Evolutionary conservation across 208 protist species (phyloP).

Genomic region (Leishmania martiniquensis): DNA sequence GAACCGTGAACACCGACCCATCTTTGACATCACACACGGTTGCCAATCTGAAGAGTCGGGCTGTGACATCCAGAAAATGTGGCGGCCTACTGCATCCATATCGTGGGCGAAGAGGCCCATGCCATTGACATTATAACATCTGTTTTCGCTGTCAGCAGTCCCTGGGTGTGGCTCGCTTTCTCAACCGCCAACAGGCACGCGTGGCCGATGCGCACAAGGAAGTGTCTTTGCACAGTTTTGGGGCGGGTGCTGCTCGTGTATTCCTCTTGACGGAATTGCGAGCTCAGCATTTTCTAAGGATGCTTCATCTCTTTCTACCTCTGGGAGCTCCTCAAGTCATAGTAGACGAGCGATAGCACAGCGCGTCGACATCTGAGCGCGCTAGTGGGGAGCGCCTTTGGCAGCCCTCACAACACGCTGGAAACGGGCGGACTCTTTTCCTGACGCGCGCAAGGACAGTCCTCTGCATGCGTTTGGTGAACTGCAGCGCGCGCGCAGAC

Average conservation of each 20-base stretch:
- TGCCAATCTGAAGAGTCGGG: conserved; percentile 37
- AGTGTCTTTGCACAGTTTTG: conserved; percentile 38
- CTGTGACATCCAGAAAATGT: conserved; percentile 30
- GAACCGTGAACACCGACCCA: not conserved
- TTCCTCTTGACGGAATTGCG: conserved; percentile 55
- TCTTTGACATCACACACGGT: conserved; percentile 46
- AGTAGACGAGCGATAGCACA: conserved; percentile 39
- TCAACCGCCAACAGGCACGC: conserved; percentile 26
- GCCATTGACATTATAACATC: conserved; percentile 60
- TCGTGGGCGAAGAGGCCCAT: conserved; percentile 43
- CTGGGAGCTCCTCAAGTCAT: conserved; percentile 27
- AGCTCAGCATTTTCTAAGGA: conserved; percentile 17
- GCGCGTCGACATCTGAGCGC: conserved; percentile 22
- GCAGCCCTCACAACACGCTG: not conserved
- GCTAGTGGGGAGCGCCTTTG: conserved; percentile 12
- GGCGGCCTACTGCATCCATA: conserved; percentile 29
- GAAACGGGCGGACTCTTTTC: conserved; percentile 30
- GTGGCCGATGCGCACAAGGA: conserved; percentile 20
- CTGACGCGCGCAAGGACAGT: conserved; percentile 1
- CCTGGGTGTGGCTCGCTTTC: conserved; percentile 34
- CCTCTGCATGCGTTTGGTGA: conserved; percentile 29
- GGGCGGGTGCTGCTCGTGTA: conserved; percentile 33
- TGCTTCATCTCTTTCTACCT: conserved; percentile 24
- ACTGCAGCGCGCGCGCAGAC: too few relatives aligned
- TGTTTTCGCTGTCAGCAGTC: conserved; percentile 25